Evolutionary conservation across 75 land plant genomes (phyloP), one percentile per base, ranked within the genome.

Genomic region (Gnetum montanum): DNA sequence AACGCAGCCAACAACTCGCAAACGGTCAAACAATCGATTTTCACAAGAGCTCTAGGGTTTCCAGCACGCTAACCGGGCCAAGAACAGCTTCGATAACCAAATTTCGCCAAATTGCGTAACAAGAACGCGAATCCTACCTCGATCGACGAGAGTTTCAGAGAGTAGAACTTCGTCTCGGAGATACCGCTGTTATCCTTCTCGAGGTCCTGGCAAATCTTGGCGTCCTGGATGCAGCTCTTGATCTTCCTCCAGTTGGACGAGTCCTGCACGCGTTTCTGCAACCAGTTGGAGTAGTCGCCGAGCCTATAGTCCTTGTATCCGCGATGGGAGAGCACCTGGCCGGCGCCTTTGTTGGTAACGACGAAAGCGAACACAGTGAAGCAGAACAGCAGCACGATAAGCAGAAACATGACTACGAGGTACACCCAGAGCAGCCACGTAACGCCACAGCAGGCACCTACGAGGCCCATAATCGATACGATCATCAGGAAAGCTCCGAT

Each of bases 401-500:
- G 51, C 18, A 60, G 13, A 22, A 73, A 66, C 72, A 77, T 47
- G 23, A 60, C n/a, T 1, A 54, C 13, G 43, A 73, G 48, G 59
- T 73, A 76, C 36, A 76, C 26, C 27, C 59, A 60, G 24, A 76
- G 61, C 28, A 73, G 47, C 43, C 58, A 54, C 18, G 63, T 25
- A 16, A 67, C 53, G 37, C 65, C 15, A 58, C 55, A 73, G 62
- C 65, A 73, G 46, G 70, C 59, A 15, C 72, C 70, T 38, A 73
- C 16, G 43, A 67, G 49, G 15, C 74, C 76, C 0, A 58, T 58
- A 28, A 73, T 47, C 29, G 76, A 73, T 7, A 68, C 67, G 5
- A 75, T 10, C 31, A 78, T 16, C 5, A 85, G 67, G 54, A 75
- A 67, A 37, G 65, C 71, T 18, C 90, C 86, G 29, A 78, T 7